These are phyloP conservation scores for sorghum (Sorghum bicolor) DNA, from an alignment of 176 grass and related monocot genomes.

Conservation along the genomic window Sorghum_bicolor_NCBIv3 NC_012870.2:27401501-27402000, in stretches of 20 bases:
- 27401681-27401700: not conserved
- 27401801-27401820: conserved; percentile 3
- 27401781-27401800: not conserved
- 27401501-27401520: too few relatives aligned
- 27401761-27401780: not conserved
- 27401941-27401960: not conserved
- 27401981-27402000: too few relatives aligned
- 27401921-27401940: not conserved
- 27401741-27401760: not conserved
- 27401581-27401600: too few relatives aligned
- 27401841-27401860: not conserved
- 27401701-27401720: not conserved
- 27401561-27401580: too few relatives aligned
- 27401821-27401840: not conserved
- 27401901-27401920: too few relatives aligned
- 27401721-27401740: not conserved
- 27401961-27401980: too few relatives aligned
- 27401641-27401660: not conserved
- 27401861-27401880: not conserved
- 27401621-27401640: too few relatives aligned
- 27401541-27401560: too few relatives aligned
- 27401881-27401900: too few relatives aligned
- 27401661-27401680: not conserved
- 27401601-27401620: too few relatives aligned
- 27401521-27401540: too few relatives aligned